Base-by-base conservation (phyloP, 2,329 filamentous ascomycete species). In the Neofusicoccum umdonicola region DNA sequence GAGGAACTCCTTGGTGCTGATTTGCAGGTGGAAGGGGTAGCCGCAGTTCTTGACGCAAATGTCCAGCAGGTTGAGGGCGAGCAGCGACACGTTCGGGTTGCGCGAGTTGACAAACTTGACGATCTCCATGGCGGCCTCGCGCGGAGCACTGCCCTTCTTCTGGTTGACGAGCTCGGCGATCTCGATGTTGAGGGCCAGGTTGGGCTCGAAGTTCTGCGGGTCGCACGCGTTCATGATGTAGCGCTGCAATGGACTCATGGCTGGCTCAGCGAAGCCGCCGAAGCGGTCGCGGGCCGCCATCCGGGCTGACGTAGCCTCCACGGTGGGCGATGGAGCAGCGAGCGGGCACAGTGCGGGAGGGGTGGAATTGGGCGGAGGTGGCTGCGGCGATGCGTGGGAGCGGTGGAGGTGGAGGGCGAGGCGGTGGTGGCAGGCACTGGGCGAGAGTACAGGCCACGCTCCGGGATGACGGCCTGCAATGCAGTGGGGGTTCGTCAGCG, bases 11-110 rank as follows among this genome's bases (percentile, higher is more conserved):
- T 99, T 99, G 70, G 95, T 98, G 78, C 91, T 93, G 76, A 99
- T 97, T 79, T 99, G 95, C 65, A 99, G 88, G 75, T 99, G 95
- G 79, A 99, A 99, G 1, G 95, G 93, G 77, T 99, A 99, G 72
- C 95, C 95, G 84, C 95, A 99, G 81, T 99, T 99, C 84, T 99
- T 99, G 79, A 98, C 95, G 79, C 95, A 98, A 68, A 98, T 98
- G 77, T 99, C 95, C 75, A 99, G 91, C 70, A 99, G 87, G 72
- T 84, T 89, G 74, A 98, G 85, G 66, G 95, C 94, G 66, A 98
- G 85, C 69, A 99, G 83, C 67, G 93, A 90, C 70, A 99, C 92
- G 78, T 97, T 98, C 66, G 93, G 91, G 77, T 98, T 99, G 77
- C 95, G 91, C 79, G 96, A 92, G 81, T 99, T 99, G 83, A 98